Percentiles rank a stretch among this genome's conserved stretches.
Evolutionary conservation across 2,329 filamentous ascomycete species (phyloP).

Genomic region (Pleoardoris graminearum): DNA sequence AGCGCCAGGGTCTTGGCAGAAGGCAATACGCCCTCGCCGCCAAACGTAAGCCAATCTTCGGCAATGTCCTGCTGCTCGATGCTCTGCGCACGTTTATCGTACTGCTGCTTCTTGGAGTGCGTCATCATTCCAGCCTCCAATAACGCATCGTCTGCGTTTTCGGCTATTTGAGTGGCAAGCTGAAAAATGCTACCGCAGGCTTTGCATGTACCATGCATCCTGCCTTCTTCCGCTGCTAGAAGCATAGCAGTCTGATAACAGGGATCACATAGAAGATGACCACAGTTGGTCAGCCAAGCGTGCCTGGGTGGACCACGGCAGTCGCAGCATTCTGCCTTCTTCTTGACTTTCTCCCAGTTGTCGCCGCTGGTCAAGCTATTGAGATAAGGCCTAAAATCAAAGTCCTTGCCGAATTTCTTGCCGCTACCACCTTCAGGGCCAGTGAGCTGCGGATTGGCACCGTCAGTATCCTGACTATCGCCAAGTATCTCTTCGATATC

Average conservation of each 20-base stretch:
- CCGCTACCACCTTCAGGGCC: slow-evolving; percentile 23
- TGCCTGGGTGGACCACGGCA: slow-evolving; percentile 49
- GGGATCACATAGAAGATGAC: slow-evolving; percentile 58
- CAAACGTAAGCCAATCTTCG: slow-evolving; percentile 45
- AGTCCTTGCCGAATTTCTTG: slow-evolving; percentile 43
- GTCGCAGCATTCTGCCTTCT: slow-evolving; percentile 50
- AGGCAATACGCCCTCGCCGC: slow-evolving; percentile 45
- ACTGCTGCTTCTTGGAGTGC: slow-evolving; percentile 22
- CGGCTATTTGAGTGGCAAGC: slow-evolving; percentile 21
- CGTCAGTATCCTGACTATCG: slow-evolving; percentile 8
- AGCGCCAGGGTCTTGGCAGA: slow-evolving; percentile 52
- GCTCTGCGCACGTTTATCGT: slow-evolving; percentile 14
- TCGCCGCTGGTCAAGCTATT: slow-evolving; percentile 35
- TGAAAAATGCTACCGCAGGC: slow-evolving; percentile 39
- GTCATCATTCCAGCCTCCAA: slow-evolving; percentile 17
- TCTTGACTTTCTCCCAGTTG: slow-evolving; percentile 44
- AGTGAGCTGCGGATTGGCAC: slow-evolving; percentile 4
- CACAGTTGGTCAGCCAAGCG: slow-evolving; percentile 55
- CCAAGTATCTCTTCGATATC: slow-evolving; percentile 1
- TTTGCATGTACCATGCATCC: slow-evolving; percentile 28
- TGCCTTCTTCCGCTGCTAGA: slow-evolving; percentile 26
- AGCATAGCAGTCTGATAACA: slow-evolving; percentile 50
- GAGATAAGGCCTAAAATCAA: slow-evolving; percentile 50
- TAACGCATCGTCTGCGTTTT: slow-evolving; percentile 18
- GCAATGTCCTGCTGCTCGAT: slow-evolving; percentile 33